Conservation (phyloP, 2,329 filamentous ascomycete species). For the Penicillium brasilianum region DNA sequence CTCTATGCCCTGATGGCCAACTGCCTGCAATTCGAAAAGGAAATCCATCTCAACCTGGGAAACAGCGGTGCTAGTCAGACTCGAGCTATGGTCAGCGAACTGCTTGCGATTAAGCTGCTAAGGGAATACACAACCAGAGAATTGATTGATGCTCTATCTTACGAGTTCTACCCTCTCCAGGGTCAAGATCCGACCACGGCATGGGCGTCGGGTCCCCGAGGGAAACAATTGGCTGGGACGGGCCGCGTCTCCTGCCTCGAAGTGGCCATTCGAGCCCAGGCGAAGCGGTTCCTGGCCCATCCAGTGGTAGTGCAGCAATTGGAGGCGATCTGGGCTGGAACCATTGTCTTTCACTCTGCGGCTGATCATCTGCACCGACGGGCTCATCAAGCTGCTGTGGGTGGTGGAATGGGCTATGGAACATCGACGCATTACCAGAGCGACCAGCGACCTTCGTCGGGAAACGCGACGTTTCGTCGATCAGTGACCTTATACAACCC, state of each 20-base stretch:
- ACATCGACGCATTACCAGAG: conserved; percentile 30
- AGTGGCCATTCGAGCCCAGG: conserved; percentile 88
- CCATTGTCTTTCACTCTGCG: conserved; percentile 89
- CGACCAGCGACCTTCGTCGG: conserved; percentile 26
- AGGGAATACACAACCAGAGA: conserved; percentile 89
- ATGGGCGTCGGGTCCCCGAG: conserved; percentile 43
- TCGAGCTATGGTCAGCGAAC: conserved; percentile 84
- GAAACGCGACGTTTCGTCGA: conserved; percentile 55
- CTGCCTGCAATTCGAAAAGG: conserved; percentile 89
- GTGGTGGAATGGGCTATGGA: conserved; percentile 33
- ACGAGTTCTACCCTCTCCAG: conserved; percentile 92
- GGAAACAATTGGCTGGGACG: conserved; percentile 60
- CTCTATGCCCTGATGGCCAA: conserved; percentile 92
- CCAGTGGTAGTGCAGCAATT: conserved; percentile 91
- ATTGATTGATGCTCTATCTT: conserved; percentile 90
- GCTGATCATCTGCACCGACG: conserved; percentile 81
- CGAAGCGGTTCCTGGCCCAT: conserved; percentile 90
- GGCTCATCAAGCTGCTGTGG: conserved; percentile 45
- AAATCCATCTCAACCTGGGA: conserved; percentile 78
- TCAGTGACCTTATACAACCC: conserved; percentile 90
- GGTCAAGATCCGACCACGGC: conserved; percentile 64
- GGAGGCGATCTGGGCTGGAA: conserved; percentile 97
- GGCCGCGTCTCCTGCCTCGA: conserved; percentile 88
- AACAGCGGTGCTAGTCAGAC: conserved; percentile 85
- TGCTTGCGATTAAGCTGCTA: conserved; percentile 85